Percentiles rank a stretch among this genome's conserved stretches.
phyloP scores from a whole-genome alignment of 257 asterid genomes.

The Jaltomata sinuosa region DNA sequence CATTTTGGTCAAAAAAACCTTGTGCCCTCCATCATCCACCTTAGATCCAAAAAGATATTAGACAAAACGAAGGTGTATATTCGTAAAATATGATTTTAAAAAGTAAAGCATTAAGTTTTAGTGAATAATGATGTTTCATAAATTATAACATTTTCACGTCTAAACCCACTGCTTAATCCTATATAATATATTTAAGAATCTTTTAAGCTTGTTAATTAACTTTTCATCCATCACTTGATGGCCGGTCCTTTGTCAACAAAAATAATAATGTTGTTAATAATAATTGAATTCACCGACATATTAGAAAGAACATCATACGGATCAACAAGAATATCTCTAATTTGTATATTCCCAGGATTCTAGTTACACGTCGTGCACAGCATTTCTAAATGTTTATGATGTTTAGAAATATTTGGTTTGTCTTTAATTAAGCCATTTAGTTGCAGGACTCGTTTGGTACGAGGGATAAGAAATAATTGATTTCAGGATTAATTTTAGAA shows the following conservation, averaged over 20 bases:
- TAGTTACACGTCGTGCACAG: not conserved
- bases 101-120: not conserved
- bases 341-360: not conserved
- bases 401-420: no score
- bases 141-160: not conserved
- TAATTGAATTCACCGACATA: not conserved
- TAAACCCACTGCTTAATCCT: not conserved
- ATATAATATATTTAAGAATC: not conserved
- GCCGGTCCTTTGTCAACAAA: not conserved
- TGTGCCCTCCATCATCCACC: not conserved
- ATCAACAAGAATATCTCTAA: not conserved
- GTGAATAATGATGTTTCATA: not conserved
- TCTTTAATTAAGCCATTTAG: no score
- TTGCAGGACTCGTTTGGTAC: no score
- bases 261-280: not conserved
- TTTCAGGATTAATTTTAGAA: no score
- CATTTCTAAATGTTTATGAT: no score
- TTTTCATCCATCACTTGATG: not conserved
- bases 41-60: not conserved
- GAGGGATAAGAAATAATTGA: no score
- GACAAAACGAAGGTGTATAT: not conserved
- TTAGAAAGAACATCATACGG: not conserved
- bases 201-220: not conserved
- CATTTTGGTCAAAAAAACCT: no score
- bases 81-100: not conserved